Base-by-base conservation (phyloP, 2,329 filamentous ascomycete genomes). In the Calonectria multiphialidica region DNA sequence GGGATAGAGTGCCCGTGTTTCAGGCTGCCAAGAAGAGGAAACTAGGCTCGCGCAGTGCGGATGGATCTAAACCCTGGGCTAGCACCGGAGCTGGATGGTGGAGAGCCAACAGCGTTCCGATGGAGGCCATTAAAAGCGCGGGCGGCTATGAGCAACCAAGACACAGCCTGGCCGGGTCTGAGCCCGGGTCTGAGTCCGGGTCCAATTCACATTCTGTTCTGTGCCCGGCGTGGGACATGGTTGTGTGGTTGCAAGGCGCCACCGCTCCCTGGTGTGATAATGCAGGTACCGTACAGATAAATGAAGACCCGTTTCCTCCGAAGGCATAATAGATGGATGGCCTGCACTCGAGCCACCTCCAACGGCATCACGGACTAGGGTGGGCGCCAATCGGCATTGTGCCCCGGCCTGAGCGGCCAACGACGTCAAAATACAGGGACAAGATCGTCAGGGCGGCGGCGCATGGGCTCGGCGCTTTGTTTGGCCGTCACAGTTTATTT, bases 241-340 rank as follows among this genome's bases (percentile, higher is more conserved):
- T 25, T 15, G n/a, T 21, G 47, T 13, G 33, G 3, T n/a, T 18
- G 35, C 23, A 16, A 59, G 30, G 53, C 35, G 33, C 35, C 28
- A 8, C 35, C 9, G n/a, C 62, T 72, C 45, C 28, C 75, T 72
- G 73, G 73, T 74, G 15, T 59, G 53, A 59, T 59, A 40, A 59
- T 59, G 53, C 53, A 59, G 53, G 53, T 59, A 59, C 53, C 53
- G 35, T 59, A 59, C 53, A 59, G 61, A 70, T 53, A 45, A 77
- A 59, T 59, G 53, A 59, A 37, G 53, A 25, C 53, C 53, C 53
- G 18, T 40, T 25, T 25, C 28, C 33, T 37, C 35, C 35, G 61
- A 70, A 66, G 45, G 61, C 57, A 42, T 57, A 65, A 71, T 50
- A 55, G 44, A 42, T 47, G 61, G 45, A n/a, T n/a, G n/a, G n/a